A percentile compares a stretch with the other conserved stretches of the same genome.
Conservation (phyloP, 441 rosid species). For the Eruca vesicaria region DNA sequence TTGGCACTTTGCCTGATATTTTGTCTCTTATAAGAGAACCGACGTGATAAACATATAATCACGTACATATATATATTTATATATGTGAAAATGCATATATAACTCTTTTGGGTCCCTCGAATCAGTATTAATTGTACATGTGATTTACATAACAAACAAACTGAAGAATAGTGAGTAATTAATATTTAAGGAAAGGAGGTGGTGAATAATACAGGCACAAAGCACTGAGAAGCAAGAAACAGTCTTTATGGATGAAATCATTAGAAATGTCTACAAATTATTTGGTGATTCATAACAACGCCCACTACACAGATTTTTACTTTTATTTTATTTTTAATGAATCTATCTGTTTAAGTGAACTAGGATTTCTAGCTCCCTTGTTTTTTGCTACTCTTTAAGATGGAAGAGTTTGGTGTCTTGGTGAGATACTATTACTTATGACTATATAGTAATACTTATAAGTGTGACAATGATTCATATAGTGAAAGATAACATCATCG, state of each 20-base stretch:
- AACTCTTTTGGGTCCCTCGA: background rate
- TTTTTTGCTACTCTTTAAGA: slow-evolving; percentile 2
- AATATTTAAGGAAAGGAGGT: background rate
- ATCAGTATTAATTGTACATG: background rate
- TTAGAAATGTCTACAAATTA: slow-evolving; percentile 21
- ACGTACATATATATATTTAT: background rate
- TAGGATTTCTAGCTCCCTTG: slow-evolving; percentile 14
- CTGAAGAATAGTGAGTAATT: background rate
- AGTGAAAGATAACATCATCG: slow-evolving; percentile 29
- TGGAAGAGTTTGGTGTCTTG: background rate
- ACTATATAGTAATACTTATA: background rate
- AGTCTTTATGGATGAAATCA: slow-evolving; percentile 11
- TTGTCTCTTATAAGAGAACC: background rate
- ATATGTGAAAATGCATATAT: background rate
- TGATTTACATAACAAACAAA: background rate
- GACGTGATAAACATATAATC: background rate
- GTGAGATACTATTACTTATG: slow-evolving; percentile 4
- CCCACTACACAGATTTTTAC: slow-evolving; percentile 1
- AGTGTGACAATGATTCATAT: background rate
- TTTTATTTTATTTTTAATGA: background rate
- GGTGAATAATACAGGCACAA: slow-evolving; percentile 7
- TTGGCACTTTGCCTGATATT: too few species aligned
- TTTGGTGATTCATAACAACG: slow-evolving; percentile 24
- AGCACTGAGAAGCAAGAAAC: slow-evolving; percentile 10
- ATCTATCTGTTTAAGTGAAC: background rate